Evolutionary conservation across 805 yeast genomes (phyloP), one percentile per base, ranked within the genome.

Genomic region (Groenewaldozyma tartarivorans): DNA sequence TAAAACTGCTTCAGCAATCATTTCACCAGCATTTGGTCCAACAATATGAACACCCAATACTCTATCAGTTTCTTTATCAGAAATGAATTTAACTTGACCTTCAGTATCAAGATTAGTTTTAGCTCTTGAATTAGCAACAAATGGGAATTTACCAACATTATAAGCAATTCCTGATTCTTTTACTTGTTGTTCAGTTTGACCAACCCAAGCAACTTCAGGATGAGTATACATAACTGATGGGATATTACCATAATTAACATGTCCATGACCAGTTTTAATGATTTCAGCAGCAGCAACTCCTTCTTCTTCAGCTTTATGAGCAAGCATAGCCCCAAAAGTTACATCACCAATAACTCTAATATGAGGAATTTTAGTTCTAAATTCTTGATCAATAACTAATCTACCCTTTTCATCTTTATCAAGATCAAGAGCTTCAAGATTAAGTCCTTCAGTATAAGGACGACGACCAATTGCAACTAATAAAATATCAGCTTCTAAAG

Each of bases 181-280:
- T 63, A 88, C 75, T 68, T 88, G 88, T 71, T 88, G 80, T 71
- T 92, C 99, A 59, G 79, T 83, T 68, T 84, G 84, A 55, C 99
- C 99, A 54, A 84, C 95, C 98, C 98, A 92, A 40, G 97, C 97
- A 54, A 92, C 96, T 72, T 92, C 99, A 50, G 99, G 99, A 69
- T 87, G 96, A 38, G 97, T 81, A 75, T 92, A 92, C 98, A 92
- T 92, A 52, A 92, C 98, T 27, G 96, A 78, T 51, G 99, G 99
- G 55, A 92, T 92, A 71, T 84, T 94, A 55, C 80, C 94, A 69
- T 92, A 92, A 79, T 92, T 92, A 53, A 92, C 97, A 64, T 92
- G 98, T 46, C 99, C 99, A 61, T 82, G 83, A 51, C 97, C 98
- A 53, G 67, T 67, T 72, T 86, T 86, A 64, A 92, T 77, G 72